Evolutionary conservation across 225 moss, liverwort and hornwort species (phyloP).

Genomic region (Physcomitrellopsis africana): DNA sequence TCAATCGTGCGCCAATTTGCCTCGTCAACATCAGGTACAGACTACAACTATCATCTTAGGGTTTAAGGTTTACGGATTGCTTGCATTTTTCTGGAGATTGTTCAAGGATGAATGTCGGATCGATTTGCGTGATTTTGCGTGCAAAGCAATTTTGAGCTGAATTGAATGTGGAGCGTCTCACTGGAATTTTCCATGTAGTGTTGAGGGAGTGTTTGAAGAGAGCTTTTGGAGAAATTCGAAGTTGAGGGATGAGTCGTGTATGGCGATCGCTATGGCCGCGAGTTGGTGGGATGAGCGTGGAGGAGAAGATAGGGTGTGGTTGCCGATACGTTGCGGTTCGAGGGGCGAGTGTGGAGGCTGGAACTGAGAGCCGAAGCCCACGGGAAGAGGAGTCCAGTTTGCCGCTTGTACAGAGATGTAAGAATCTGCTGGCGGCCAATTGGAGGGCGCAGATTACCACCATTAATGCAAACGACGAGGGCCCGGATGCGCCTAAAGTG

Average conservation of each 20-base stretch:
- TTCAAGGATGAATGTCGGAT: not conserved
- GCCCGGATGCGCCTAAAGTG: slow-evolving; percentile 57
- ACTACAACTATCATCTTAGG: slow-evolving; percentile 12
- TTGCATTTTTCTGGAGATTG: not conserved
- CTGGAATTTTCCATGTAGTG: not conserved
- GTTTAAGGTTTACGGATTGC: slow-evolving; percentile 15
- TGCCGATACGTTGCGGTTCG: slow-evolving; percentile 21
- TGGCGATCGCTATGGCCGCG: slow-evolving; percentile 46
- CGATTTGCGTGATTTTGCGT: no score
- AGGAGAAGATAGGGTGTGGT: not conserved
- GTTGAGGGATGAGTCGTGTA: slow-evolving; percentile 38
- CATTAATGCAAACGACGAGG: slow-evolving; percentile 46
- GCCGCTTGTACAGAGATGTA: slow-evolving; percentile 81
- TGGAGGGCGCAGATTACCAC: slow-evolving; percentile 86
- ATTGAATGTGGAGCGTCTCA: not conserved
- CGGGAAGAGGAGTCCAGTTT: slow-evolving; percentile 66
- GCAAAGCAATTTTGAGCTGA: not conserved
- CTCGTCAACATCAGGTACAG: no score
- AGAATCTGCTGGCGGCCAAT: slow-evolving; percentile 79
- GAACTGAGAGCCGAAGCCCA: slow-evolving; percentile 31
- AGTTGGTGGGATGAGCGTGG: not conserved
- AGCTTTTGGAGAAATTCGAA: not conserved
- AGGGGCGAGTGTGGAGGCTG: slow-evolving; percentile 30
- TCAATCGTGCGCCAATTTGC: no score
- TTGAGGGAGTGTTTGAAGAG: not conserved